These are phyloP conservation scores for Aspergillus chevalieri DNA, from an alignment of 2,329 filamentous ascomycete species.

Conservation along the genomic window DNA sequence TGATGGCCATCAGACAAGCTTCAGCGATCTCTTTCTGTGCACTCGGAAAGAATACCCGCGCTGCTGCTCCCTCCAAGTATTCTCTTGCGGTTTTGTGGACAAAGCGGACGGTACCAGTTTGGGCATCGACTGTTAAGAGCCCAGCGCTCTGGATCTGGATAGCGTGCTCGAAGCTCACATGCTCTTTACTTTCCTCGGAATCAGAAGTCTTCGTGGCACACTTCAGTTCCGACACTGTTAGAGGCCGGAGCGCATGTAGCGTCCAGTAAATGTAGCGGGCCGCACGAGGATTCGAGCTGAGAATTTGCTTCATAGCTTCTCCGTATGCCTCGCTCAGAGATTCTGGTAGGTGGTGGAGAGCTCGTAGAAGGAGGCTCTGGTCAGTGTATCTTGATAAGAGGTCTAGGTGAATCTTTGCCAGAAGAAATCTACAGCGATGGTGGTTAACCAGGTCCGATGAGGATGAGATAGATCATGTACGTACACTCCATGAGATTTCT, in stretches of 20 bases:
- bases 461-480: conserved; percentile 2
- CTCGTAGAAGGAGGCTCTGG: conserved; percentile 14
- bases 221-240: conserved; percentile 21
- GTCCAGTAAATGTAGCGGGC: conserved; percentile 23
- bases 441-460: background rate
- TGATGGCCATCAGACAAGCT: conserved; percentile 21
- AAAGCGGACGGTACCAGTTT: conserved; percentile 19
- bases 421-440: conserved; percentile 18
- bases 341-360: conserved; percentile 20
- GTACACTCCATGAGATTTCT: conserved; percentile 23
- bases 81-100: conserved; percentile 28
- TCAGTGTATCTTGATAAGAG: conserved; percentile 19
- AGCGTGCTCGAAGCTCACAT: conserved; percentile 12
- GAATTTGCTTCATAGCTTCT: conserved; percentile 24
- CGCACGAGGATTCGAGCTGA: conserved; percentile 16
- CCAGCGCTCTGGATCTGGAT: conserved; percentile 16
- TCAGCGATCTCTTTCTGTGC: conserved; percentile 26
- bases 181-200: background rate
- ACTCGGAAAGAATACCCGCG: conserved; percentile 24
- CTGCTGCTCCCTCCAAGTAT: conserved; percentile 20
- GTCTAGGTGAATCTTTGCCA: conserved; percentile 24
- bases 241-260: conserved; percentile 18
- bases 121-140: conserved; percentile 21
- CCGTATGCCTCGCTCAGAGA: conserved; percentile 24
- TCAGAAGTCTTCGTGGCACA: conserved; percentile 8